These are phyloP conservation scores for Trifolium pratense DNA, from an alignment of 306 rosid species.

Conservation along the genomic window DNA sequence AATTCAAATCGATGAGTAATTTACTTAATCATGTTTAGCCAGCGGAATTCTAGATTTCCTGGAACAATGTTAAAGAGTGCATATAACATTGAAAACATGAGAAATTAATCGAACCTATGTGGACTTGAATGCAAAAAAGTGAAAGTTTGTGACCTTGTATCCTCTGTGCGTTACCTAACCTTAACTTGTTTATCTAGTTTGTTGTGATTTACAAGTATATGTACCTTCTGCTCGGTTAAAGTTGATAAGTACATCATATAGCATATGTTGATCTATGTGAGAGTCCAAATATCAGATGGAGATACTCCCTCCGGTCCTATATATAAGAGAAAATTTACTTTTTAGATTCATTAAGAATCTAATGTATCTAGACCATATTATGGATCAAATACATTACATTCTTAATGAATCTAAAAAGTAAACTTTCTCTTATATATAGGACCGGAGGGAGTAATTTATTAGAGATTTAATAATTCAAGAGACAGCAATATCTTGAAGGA, in stretches of 20 bases:
- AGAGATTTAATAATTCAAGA: background rate
- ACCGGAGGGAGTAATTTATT: too few relatives aligned
- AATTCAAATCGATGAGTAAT: background rate
- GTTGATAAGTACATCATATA: slow-evolving; percentile 8
- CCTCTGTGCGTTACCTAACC: background rate
- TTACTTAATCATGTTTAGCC: slow-evolving; percentile 2
- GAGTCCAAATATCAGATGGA: background rate
- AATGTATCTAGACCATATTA: too few relatives aligned
- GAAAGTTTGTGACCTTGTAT: too few relatives aligned
- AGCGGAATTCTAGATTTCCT: background rate
- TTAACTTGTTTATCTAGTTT: slow-evolving; percentile 1
- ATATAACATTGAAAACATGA: background rate
- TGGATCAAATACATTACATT: too few relatives aligned
- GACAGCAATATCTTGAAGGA: background rate
- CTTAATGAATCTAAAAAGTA: too few relatives aligned
- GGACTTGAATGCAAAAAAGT: background rate
- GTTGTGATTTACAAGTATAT: slow-evolving; percentile 18
- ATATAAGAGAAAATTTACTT: too few relatives aligned
- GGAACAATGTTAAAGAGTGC: background rate
- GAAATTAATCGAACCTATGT: background rate
- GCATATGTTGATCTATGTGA: background rate
- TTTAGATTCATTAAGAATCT: too few relatives aligned
- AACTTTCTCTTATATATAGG: too few relatives aligned
- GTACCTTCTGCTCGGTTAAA: background rate
- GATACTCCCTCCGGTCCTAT: too few relatives aligned